These are phyloP conservation scores for Chalaropsis ovoidea DNA, from an alignment of 2,329 filamentous ascomycete genomes.

Conservation along the genomic window DNA sequence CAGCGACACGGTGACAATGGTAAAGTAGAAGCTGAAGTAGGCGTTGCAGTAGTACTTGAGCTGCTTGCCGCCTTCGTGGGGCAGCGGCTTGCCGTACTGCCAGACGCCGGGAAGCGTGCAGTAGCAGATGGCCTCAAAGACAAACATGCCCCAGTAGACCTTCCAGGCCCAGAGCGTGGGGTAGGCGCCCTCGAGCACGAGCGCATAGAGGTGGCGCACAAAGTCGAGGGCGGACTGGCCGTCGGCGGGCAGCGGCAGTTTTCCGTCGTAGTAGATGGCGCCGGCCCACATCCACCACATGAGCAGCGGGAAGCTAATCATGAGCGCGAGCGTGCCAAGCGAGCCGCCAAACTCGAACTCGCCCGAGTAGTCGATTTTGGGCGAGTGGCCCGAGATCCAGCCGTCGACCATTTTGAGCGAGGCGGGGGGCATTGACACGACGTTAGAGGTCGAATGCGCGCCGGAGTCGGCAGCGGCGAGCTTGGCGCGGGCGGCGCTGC, in stretches of 20 bases:
- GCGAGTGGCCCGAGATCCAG: constrained; percentile 50
- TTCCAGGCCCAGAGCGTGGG: constrained; percentile 73
- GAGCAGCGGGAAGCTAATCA: constrained; percentile 82
- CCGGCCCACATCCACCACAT: constrained; percentile 99
- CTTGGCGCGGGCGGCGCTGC: constrained; percentile 9
- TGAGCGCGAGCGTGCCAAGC: constrained; percentile 68
- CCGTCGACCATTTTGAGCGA: constrained; percentile 40
- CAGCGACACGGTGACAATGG: constrained; percentile 56
- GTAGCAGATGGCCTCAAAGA: constrained; percentile 77
- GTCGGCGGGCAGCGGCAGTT: constrained; percentile 56
- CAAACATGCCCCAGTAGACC: constrained; percentile 90
- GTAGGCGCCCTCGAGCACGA: constrained; percentile 77
- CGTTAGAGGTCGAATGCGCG: constrained; percentile 29
- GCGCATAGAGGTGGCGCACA: constrained; percentile 54
- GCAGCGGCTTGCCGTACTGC: constrained; percentile 77
- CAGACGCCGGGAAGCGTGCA: constrained; percentile 78
- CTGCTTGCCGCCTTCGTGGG: constrained; percentile 72
- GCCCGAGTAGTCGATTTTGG: constrained; percentile 53
- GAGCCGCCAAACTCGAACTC: constrained; percentile 81
- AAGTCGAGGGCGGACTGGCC: constrained; percentile 65
- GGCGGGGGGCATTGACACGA: constrained; percentile 28
- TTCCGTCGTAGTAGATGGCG: constrained; percentile 81
- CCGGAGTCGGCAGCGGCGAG: constrained; percentile 13
- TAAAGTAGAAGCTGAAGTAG: constrained; percentile 77
- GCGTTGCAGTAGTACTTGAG: constrained; percentile 92